These are phyloP conservation scores for Suhomyces coccinellae DNA, from an alignment of 1,139 yeast genomes.

Conservation along the genomic window DNA sequence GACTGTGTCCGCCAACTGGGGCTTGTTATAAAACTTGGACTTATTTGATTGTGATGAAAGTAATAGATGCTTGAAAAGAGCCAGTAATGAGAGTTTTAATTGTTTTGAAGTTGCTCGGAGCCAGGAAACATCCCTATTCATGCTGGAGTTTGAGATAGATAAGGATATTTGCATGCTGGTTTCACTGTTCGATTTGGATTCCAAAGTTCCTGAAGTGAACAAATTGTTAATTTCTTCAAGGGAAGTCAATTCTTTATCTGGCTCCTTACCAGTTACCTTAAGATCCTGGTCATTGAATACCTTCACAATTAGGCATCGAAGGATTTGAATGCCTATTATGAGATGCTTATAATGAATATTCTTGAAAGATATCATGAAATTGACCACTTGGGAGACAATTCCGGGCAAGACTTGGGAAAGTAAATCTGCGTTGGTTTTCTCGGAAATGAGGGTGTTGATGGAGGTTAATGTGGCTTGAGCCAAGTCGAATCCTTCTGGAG, in stretches of 20 bases:
- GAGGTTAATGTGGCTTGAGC: slow-evolving; percentile 15
- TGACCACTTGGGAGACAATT: slow-evolving; percentile 33
- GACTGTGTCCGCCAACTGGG: slow-evolving; percentile 25
- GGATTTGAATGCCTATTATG: slow-evolving; percentile 24
- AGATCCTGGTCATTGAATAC: slow-evolving; percentile 36
- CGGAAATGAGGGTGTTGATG: slow-evolving; percentile 17
- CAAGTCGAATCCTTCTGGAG: slow-evolving; percentile 21
- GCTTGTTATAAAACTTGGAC: slow-evolving; percentile 25
- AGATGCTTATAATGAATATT: slow-evolving; percentile 29
- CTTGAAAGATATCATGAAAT: slow-evolving; percentile 25
- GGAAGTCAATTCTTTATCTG: not conserved
- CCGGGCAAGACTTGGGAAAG: slow-evolving; percentile 46
- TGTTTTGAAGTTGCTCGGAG: slow-evolving; percentile 63
- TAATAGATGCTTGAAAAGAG: slow-evolving; percentile 30
- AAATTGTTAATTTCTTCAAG: slow-evolving; percentile 21
- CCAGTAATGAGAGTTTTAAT: slow-evolving; percentile 47
- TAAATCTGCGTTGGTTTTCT: slow-evolving; percentile 29
- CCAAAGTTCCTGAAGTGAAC: slow-evolving; percentile 17
- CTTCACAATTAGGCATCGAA: slow-evolving; percentile 31
- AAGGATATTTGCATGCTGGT: slow-evolving; percentile 9
- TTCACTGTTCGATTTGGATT: slow-evolving; percentile 10
- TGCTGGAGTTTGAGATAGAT: not conserved
- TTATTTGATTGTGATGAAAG: slow-evolving; percentile 13
- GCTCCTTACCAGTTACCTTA: slow-evolving; percentile 11
- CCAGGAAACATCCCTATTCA: slow-evolving; percentile 58